These are phyloP conservation scores for Castanea sativa DNA, from an alignment of 306 rosid species.

Conservation along the genomic window DNA sequence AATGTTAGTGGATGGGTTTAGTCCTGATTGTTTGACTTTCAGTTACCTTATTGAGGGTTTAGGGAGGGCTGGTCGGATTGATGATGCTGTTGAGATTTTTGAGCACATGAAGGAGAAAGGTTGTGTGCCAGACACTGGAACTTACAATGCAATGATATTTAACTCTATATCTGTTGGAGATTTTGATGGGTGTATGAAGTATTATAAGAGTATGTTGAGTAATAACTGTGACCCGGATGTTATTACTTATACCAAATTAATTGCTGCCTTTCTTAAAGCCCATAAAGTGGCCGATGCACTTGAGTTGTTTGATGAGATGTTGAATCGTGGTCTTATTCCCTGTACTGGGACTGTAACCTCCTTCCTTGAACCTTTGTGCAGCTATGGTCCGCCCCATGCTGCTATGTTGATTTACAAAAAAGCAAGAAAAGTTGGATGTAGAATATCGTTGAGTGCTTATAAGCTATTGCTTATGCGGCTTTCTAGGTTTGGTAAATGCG, in stretches of 20 bases:
- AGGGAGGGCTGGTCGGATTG: slow-evolving; percentile 66
- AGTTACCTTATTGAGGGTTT: slow-evolving; percentile 59
- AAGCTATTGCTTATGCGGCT: slow-evolving; percentile 83
- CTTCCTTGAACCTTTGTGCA: slow-evolving; percentile 59
- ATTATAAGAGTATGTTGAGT: slow-evolving; percentile 54
- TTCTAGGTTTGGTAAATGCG: slow-evolving; percentile 78
- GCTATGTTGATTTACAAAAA: slow-evolving; percentile 73
- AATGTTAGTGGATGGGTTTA: slow-evolving; percentile 57
- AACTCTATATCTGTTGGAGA: slow-evolving; percentile 54
- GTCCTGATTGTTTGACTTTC: slow-evolving; percentile 52
- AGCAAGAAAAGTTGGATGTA: slow-evolving; percentile 60
- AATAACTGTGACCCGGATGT: slow-evolving; percentile 51
- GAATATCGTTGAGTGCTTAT: slow-evolving; percentile 60
- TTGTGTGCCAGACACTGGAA: slow-evolving; percentile 35
- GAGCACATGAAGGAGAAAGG: slow-evolving; percentile 46
- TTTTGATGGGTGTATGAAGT: slow-evolving; percentile 51
- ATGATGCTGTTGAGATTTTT: slow-evolving; percentile 60
- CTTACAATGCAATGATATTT: slow-evolving; percentile 71
- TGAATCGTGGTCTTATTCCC: slow-evolving; percentile 56
- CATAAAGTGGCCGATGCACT: slow-evolving; percentile 81
- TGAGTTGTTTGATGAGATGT: slow-evolving; percentile 80
- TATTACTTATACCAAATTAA: slow-evolving; percentile 58
- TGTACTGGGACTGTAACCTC: slow-evolving; percentile 58
- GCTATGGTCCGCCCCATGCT: slow-evolving; percentile 93
- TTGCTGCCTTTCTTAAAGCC: slow-evolving; percentile 53